A percentile compares a stretch with the other conserved stretches of the same genome.
Conservation (phyloP, 2,329 filamentous ascomycete genomes). For the Scedosporium aurantiacum region DNA sequence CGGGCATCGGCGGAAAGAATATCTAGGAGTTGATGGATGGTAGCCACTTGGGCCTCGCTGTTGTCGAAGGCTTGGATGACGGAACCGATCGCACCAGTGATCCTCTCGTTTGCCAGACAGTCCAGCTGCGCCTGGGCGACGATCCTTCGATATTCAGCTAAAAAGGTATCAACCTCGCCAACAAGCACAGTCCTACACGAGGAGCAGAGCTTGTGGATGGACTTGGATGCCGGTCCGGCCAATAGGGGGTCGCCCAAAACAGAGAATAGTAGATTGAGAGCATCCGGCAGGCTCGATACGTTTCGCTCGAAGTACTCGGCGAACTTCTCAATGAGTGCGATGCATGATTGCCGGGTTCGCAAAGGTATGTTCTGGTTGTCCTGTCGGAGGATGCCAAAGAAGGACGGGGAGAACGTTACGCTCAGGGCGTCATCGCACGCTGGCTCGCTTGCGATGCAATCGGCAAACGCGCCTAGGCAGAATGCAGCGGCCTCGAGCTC, state of each 20-base stretch:
- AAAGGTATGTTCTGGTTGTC: conserved; percentile 43
- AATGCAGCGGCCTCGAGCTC: conserved; percentile 51
- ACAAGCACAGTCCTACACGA: conserved; percentile 63
- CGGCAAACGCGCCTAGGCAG: conserved; percentile 56
- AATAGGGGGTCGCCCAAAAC: conserved; percentile 53
- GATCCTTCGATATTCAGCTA: conserved; percentile 60
- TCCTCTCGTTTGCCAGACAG: conserved; percentile 58
- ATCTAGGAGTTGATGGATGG: conserved; percentile 15
- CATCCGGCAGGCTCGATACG: conserved; percentile 53
- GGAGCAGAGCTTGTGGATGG: conserved; percentile 63
- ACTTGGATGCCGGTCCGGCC: conserved; percentile 59
- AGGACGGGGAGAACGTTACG: conserved; percentile 48
- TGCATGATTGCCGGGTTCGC: conserved; percentile 55
- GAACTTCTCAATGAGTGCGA: conserved; percentile 61
- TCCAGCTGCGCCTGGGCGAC: conserved; percentile 44
- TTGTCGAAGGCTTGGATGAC: conserved; percentile 62
- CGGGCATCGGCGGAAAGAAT: conserved; percentile 8
- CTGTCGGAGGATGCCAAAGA: conserved; percentile 45
- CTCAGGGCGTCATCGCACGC: conserved; percentile 47
- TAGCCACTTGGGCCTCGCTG: conserved; percentile 39
- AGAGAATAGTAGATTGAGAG: conserved; percentile 63
- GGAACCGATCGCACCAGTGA: conserved; percentile 62
- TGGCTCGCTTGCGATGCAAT: conserved; percentile 49
- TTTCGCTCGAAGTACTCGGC: conserved; percentile 67
- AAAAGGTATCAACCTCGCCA: conserved; percentile 54